Percentiles rank a stretch among this genome's conserved stretches.
Evolutionary conservation across 164 flowering plant species (phyloP).

Genomic region (Buxus sempervirens): DNA sequence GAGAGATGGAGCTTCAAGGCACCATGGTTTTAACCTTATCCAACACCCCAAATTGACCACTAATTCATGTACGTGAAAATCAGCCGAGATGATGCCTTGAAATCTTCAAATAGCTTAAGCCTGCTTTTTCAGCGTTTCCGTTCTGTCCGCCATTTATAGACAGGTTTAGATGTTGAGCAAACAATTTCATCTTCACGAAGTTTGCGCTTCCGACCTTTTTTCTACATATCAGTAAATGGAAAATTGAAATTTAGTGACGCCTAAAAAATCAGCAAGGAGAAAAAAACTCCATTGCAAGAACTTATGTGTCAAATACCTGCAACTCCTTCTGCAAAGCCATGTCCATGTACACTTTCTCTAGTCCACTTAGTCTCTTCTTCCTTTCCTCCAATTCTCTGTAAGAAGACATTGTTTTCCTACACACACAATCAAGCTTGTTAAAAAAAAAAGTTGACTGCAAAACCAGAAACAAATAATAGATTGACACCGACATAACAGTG

Average conservation of each 20-base stretch:
- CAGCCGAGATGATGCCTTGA: neutral
- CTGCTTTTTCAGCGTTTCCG: slow-evolving; percentile 22
- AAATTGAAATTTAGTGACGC: neutral
- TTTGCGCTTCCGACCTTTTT: slow-evolving; percentile 74
- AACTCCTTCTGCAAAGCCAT: slow-evolving; percentile 76
- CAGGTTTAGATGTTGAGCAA: slow-evolving; percentile 56
- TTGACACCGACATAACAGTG: too few relatives aligned
- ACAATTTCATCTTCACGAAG: slow-evolving; percentile 80
- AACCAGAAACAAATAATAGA: neutral
- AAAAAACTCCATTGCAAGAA: neutral
- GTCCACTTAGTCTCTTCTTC: slow-evolving; percentile 42
- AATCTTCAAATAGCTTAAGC: neutral
- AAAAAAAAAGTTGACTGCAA: neutral
- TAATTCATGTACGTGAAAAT: too few relatives aligned
- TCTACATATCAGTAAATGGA: slow-evolving; percentile 35
- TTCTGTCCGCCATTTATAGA: slow-evolving; percentile 79
- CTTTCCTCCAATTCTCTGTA: slow-evolving; percentile 75
- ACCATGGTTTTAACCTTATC: too few relatives aligned
- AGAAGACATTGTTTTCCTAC: slow-evolving; percentile 59
- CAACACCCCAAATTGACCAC: too few relatives aligned
- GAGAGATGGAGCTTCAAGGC: too few relatives aligned
- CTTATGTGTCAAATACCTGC: slow-evolving; percentile 39
- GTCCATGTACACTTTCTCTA: slow-evolving; percentile 64
- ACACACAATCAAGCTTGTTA: neutral
- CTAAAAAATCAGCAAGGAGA: neutral